Evolutionary conservation across 140 eudicot genomes (phyloP).

Genomic region (Flaveria floridana): DNA sequence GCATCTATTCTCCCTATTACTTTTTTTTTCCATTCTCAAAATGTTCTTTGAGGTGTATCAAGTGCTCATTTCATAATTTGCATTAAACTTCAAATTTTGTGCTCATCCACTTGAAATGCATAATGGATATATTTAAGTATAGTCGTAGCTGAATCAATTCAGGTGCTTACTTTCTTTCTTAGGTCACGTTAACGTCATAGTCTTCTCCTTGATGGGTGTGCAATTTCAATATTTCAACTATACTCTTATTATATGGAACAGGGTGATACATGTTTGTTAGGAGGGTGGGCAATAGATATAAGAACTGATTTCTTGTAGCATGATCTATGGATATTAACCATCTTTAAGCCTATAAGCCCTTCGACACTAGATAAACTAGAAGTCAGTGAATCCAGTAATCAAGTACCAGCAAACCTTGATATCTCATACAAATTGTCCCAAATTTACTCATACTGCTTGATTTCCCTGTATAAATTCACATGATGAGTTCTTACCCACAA

Average conservation of each 20-base stretch:
- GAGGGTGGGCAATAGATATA: background rate
- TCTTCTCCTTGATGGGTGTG: background rate
- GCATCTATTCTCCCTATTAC: constrained; percentile 9
- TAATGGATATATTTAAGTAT: background rate
- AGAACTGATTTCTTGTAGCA: background rate
- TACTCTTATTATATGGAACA: constrained; percentile 2
- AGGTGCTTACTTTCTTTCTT: background rate
- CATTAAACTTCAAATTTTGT: background rate
- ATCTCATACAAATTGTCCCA: background rate
- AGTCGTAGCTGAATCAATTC: background rate
- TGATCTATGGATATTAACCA: background rate
- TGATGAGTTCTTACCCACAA: background rate
- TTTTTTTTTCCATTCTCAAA: background rate
- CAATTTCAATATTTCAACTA: background rate
- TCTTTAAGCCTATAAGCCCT: constrained; percentile 1
- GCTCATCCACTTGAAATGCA: background rate
- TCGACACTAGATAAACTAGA: background rate
- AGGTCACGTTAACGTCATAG: background rate
- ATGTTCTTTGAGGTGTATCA: background rate
- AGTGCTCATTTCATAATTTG: background rate
- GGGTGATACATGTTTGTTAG: background rate
- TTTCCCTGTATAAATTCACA: background rate
- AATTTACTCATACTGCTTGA: background rate
- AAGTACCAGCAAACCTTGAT: constrained; percentile 1
- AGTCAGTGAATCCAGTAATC: background rate